phyloP scores from a whole-genome alignment of 1,139 yeast genomes.

The Taphrina populina region DNA sequence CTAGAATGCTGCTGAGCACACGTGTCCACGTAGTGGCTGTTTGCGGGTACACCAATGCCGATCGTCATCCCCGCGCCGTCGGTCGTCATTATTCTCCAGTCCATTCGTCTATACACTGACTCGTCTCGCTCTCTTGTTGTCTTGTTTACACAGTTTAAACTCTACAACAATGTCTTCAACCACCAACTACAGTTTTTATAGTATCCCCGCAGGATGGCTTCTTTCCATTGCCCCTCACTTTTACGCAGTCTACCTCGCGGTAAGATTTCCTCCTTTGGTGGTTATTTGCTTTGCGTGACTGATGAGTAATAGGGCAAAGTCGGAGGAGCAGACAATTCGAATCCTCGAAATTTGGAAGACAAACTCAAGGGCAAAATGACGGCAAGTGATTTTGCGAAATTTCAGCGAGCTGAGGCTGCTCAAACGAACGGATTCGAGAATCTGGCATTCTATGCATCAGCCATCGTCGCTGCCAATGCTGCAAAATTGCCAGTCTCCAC shows the following conservation, averaged over 20 bases:
- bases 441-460: constrained; percentile 17
- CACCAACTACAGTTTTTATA: constrained; percentile 26
- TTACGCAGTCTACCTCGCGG: constrained; percentile 26
- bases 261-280: neutral
- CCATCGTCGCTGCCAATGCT: constrained; percentile 23
- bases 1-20: no score
- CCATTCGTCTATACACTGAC: no score
- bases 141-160: no score
- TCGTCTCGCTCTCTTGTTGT: no score
- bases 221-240: constrained; percentile 31
- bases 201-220: constrained; percentile 29
- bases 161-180: constrained; percentile 1
- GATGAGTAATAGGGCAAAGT: constrained; percentile 6
- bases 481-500: constrained; percentile 20
- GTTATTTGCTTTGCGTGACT: no score
- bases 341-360: constrained; percentile 20
- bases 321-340: constrained; percentile 16
- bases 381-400: constrained; percentile 12
- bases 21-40: no score
- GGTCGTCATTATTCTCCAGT: no score
- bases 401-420: constrained; percentile 30
- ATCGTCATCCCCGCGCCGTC: no score
- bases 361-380: constrained; percentile 20
- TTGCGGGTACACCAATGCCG: no score
- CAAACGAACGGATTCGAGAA: constrained; percentile 31